Evolutionary conservation across 1,284 basidiomycete genomes (phyloP).

Genomic region (Phellinidium pouzarii): DNA sequence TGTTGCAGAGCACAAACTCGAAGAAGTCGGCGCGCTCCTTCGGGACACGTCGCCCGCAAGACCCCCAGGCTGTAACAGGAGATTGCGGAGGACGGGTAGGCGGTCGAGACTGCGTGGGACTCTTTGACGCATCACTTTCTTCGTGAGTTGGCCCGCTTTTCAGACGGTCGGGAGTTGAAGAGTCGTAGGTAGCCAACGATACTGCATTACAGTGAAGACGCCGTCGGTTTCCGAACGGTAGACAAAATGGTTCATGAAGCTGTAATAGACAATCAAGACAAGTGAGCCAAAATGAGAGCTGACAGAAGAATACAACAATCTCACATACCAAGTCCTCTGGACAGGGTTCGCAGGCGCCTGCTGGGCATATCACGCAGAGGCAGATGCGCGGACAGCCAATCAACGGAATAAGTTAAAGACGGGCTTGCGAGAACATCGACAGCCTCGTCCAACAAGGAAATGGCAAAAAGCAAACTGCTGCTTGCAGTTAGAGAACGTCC

Average conservation of each 20-base stretch:
- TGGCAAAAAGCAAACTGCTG: background rate
- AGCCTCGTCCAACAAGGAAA: background rate
- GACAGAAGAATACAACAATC: background rate
- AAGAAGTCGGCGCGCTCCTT: slow-evolving; percentile 79
- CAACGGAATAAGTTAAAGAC: background rate
- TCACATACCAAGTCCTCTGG: slow-evolving; percentile 66
- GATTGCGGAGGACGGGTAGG: slow-evolving; percentile 47
- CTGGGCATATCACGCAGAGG: slow-evolving; percentile 55
- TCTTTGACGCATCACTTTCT: slow-evolving; percentile 20
- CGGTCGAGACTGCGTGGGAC: no score
- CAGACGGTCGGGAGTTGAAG: slow-evolving; percentile 16
- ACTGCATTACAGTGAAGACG: slow-evolving; percentile 65
- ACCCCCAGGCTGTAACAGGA: slow-evolving; percentile 68
- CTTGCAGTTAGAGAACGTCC: background rate
- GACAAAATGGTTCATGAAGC: slow-evolving; percentile 82
- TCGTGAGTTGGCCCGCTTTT: slow-evolving; percentile 17
- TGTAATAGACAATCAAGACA: slow-evolving; percentile 27
- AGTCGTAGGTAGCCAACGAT: slow-evolving; percentile 23
- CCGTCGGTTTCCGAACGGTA: slow-evolving; percentile 85
- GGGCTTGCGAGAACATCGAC: no score
- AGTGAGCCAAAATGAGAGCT: background rate
- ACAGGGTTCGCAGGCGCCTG: slow-evolving; percentile 79
- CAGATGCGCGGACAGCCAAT: no score
- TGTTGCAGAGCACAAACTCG: slow-evolving; percentile 81
- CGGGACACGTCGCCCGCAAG: slow-evolving; percentile 76